These are phyloP conservation scores for Chlamydomonas sp. DNA, from an alignment of 139 green algal genomes.

Conservation along the genomic window DNA sequence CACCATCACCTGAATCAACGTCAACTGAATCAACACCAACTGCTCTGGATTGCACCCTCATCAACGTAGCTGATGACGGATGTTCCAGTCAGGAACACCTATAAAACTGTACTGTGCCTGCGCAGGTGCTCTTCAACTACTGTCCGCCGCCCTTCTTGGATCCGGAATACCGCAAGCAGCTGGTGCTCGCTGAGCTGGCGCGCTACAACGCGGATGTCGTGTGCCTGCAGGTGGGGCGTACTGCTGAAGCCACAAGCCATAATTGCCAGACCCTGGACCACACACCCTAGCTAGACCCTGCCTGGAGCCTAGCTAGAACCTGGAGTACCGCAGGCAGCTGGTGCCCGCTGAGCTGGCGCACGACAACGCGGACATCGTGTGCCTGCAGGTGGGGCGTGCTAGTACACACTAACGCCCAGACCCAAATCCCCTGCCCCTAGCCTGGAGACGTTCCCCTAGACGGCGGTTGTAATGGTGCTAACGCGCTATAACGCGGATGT, in stretches of 20 bases:
- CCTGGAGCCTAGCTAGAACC: no score
- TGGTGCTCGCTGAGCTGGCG: constrained; percentile 72
- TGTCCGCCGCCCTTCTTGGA: constrained; percentile 50
- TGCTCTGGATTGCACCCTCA: no score
- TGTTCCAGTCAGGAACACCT: no score
- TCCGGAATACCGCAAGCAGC: constrained; percentile 66
- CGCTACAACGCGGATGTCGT: constrained; percentile 62
- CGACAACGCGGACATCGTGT: constrained; percentile 60
- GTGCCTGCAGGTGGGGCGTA: constrained; percentile 3
- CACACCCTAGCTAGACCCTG: no score
- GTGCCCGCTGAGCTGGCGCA: constrained; percentile 66
- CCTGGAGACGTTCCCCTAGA: constrained; percentile 71
- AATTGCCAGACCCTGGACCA: no score
- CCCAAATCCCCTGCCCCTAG: no score
- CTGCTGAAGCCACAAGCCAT: no score
- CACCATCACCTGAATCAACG: no score
- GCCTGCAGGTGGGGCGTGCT: constrained; percentile 72
- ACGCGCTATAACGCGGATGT: constrained; percentile 62
- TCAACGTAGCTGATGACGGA: no score
- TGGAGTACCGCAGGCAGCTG: constrained; percentile 69
- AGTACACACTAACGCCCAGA: no score
- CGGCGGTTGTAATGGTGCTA: constrained; percentile 72
- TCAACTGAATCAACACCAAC: no score
- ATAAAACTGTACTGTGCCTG: no score
- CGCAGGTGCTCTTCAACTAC: constrained; percentile 61